Evolutionary conservation across 2,329 filamentous ascomycete species (phyloP), one percentile per base, ranked within the genome.

Genomic region (Sporothrix euskadiensis): DNA sequence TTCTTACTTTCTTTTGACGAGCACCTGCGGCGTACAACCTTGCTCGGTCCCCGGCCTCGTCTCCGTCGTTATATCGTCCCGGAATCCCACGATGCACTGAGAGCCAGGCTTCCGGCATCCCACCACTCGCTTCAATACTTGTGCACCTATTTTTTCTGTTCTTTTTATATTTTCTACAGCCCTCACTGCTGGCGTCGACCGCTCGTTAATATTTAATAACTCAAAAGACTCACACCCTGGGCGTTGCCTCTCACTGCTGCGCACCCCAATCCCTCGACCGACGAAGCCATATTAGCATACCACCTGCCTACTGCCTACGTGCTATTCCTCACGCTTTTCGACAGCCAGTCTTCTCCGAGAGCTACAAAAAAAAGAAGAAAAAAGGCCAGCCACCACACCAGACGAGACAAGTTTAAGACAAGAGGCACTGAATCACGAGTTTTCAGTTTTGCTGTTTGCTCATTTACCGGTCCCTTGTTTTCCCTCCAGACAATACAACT

Each of bases 51-150:
- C n/a, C 61, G 39, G 61, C n/a, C 61, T 47, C 10, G 49, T 52
- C 49, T 68, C 35, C 14, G 44, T 68, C 35, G n/a, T 59, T 35
- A 68, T 56, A 19, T 59, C 61, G 26, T 57, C 49, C 61, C 61
- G 49, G 14, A 30, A 68, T 69, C 35, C 30, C 59, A 69, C 49
- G 61, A 72, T 72, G 61, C 39, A 57, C 49, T 72, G 52, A 72
- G 26, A 57, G 44, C 61, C 59, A 66, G 14, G 32, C 35, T 65
- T 54, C 57, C 70, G 57, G 59, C 57, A 14, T 41, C n/a, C 32
- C 32, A 19, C n/a, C 22, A 22, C 44, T 56, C 32, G 54, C 35
- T 32, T 59, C 39, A 9, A 47, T 35, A 41, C 44, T 14, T 22
- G 26, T 56, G 16, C 44, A 56, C 30, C 16, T 30, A 14, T 47